Conservation (phyloP, 306 rosid genomes). For the Vigna angularis region DNA sequence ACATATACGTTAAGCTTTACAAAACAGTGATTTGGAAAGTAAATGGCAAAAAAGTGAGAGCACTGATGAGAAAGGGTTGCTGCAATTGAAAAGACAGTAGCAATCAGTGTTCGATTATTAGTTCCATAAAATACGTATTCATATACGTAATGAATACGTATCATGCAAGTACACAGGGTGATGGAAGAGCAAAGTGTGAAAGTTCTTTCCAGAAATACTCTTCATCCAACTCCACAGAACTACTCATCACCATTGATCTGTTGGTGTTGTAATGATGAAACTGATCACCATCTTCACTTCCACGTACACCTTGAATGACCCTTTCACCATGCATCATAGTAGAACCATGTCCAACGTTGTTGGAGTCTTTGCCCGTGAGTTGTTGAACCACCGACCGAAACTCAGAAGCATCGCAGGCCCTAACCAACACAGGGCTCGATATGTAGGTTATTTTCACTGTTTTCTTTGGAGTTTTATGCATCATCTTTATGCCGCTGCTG, state of each 20-base stretch:
- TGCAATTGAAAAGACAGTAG: not conserved
- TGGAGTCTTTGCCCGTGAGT: conserved; percentile 48
- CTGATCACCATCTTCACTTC: not conserved
- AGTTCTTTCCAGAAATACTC: conserved; percentile 44
- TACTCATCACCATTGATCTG: not conserved
- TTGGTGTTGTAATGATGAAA: not conserved
- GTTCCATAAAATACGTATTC: not conserved
- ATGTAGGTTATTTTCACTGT: conserved; percentile 46
- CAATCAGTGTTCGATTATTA: not conserved
- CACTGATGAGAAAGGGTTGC: not conserved
- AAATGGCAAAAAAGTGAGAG: not conserved
- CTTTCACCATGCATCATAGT: conserved; percentile 1
- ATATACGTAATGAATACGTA: not conserved
- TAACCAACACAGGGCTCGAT: conserved; percentile 42
- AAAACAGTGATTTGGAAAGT: no score
- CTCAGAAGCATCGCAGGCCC: conserved; percentile 46
- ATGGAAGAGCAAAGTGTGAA: not conserved
- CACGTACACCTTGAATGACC: not conserved
- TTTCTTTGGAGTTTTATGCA: conserved; percentile 6
- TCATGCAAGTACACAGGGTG: conserved; percentile 32
- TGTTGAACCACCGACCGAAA: conserved; percentile 48
- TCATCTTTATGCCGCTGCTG: not conserved
- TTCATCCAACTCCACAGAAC: conserved; percentile 37
- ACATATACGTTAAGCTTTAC: no score
- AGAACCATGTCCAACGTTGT: not conserved